Percentiles rank a stretch among this genome's conserved stretches.
phyloP scores from a whole-genome alignment of 345 rosid species.

The Jatropha curcas region DNA sequence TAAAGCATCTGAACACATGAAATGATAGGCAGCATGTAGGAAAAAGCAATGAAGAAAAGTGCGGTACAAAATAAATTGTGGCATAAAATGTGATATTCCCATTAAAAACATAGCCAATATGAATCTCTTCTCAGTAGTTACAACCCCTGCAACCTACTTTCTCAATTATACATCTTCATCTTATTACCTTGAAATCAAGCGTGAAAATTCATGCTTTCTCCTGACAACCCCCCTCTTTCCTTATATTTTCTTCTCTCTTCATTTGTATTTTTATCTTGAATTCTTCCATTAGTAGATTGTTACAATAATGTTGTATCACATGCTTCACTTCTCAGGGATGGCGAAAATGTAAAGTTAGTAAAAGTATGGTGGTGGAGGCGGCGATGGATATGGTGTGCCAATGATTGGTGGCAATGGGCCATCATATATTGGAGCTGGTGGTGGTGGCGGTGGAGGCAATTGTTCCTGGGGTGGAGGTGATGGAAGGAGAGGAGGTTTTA shows the following conservation, averaged over 20 bases:
- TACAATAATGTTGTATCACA: slow-evolving; percentile 4
- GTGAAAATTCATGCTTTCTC: not conserved
- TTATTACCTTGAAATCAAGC: not conserved
- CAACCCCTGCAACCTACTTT: slow-evolving; percentile 13
- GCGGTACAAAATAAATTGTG: no score
- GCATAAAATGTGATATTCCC: not conserved
- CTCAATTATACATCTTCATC: slow-evolving; percentile 11
- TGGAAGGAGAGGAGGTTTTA: not conserved
- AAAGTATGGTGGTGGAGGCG: slow-evolving; percentile 39
- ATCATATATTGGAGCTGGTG: slow-evolving; percentile 18
- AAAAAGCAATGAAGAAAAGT: no score
- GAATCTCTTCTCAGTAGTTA: slow-evolving; percentile 19
- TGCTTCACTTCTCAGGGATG: not conserved
- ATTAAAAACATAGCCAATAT: slow-evolving; percentile 2
- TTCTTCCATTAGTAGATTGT: not conserved
- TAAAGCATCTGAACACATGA: no score
- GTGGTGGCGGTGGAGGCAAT: no score
- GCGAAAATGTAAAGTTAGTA: not conserved
- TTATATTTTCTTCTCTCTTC: not conserved
- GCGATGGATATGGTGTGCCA: slow-evolving; percentile 40
- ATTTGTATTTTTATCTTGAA: not conserved
- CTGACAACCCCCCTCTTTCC: not conserved
- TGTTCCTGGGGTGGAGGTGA: not conserved
- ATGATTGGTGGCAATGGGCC: slow-evolving; percentile 37
- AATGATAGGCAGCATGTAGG: no score